Conservation (phyloP, 2,329 filamentous ascomycete genomes). For the Ophiostoma himal-ulmi region DNA sequence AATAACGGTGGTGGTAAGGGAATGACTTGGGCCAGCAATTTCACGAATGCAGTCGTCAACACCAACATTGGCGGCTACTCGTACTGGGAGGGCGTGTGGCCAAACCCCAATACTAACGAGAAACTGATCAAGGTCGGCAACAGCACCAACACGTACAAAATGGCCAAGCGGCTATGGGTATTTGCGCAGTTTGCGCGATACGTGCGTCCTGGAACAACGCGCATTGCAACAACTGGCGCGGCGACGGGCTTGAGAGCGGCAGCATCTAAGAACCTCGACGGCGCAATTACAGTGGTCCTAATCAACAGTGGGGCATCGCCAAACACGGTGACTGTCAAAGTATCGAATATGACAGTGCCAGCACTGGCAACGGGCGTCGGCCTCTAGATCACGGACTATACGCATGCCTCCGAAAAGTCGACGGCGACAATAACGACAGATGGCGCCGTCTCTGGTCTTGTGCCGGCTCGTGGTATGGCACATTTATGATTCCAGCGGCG, state of each 20-base stretch:
- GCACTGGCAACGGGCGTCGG: conserved; percentile 18
- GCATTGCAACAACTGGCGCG: not conserved
- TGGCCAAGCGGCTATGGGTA: conserved; percentile 24
- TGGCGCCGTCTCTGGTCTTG: conserved; percentile 15
- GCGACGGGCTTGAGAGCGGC: not conserved
- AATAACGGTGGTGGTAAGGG: not conserved
- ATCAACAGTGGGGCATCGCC: not conserved
- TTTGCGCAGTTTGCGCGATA: not conserved
- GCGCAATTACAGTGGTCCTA: not conserved
- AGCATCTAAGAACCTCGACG: not conserved
- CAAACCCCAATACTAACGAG: conserved; percentile 34
- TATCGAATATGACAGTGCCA: not conserved
- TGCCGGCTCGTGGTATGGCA: not conserved
- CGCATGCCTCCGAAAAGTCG: conserved; percentile 27
- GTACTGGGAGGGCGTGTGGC: conserved; percentile 47
- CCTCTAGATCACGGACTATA: conserved; percentile 28
- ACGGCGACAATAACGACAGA: conserved; percentile 26
- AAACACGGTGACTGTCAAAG: not conserved
- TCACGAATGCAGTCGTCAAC: conserved; percentile 45
- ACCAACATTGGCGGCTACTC: conserved; percentile 47
- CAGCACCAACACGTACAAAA: conserved; percentile 33
- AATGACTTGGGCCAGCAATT: conserved; percentile 22
- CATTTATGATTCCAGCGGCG: not conserved
- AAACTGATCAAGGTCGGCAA: conserved; percentile 33
- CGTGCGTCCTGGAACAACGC: not conserved